Base-by-base conservation (phyloP, 2,329 filamentous ascomycete genomes). In the Phyllosticta capitalensis region DNA sequence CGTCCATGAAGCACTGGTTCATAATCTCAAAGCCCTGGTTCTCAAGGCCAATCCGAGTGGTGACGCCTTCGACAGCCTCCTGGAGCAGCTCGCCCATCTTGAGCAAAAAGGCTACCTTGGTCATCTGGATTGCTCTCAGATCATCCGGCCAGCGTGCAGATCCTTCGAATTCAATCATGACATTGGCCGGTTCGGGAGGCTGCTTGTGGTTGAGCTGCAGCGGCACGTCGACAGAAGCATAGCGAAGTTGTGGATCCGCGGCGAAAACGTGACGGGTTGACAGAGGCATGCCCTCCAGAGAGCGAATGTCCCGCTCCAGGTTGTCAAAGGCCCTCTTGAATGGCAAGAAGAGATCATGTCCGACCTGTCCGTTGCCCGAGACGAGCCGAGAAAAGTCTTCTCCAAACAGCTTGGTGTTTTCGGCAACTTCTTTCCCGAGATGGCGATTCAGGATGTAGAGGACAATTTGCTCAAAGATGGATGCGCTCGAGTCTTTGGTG, bases 81-180 rank as follows among this genome's bases (percentile, higher is more conserved):
- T 86, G 83, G 3, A 96, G 75, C 3, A 94, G 80, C 56, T 86
- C 84, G 55, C 86, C 84, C 60, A 96, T 85, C 66, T 84, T 86
- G 9, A 87, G 72, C 9, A 89, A 79, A 69, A 99, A 95, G 3
- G 95, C 94, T 48, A 95, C 83, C 73, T 99, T 99, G 12, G 91
- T 92, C 68, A 91, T 85, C 71, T 99, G 94, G 59, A 97, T 96
- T 5, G 92, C 92, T 3, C 83, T 83, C 9, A 97, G 75, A 68
- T 95, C 90, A 69, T 97, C 92, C 0, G 94, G 94, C 94, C 94
- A 99, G 65, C 90, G 87, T 52, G 85, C 87, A 6, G 94, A 97
- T 4, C 88, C 89, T 75, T 99, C 94, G 66, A 99, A 97, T 68
- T 92, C 92, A 54, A 99, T 80, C 50, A 91, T 82, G 30, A 95